Conservation (phyloP, 768 basidiomycete species). For the Amanita muscaria region DNA sequence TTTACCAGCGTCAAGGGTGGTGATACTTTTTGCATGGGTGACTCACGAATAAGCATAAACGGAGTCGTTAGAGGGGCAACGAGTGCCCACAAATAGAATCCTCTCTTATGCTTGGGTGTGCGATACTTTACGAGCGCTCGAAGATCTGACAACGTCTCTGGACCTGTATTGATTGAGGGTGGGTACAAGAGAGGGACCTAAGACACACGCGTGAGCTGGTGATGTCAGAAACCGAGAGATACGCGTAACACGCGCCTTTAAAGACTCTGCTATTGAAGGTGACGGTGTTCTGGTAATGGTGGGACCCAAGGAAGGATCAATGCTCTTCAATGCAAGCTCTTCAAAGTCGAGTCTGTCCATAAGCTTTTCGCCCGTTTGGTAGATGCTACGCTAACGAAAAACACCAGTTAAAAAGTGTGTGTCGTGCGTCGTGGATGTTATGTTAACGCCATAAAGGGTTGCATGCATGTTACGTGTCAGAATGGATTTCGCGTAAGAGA, state of each 20-base stretch:
- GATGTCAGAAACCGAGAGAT: background rate
- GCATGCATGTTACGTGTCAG: background rate
- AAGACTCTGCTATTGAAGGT: constrained; percentile 2
- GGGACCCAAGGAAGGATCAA: constrained; percentile 67
- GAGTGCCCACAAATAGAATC: constrained; percentile 58
- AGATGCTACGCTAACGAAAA: constrained; percentile 38
- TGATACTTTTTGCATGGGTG: background rate
- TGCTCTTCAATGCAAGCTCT: constrained; percentile 63
- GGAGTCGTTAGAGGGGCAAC: constrained; percentile 69
- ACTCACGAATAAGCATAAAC: constrained; percentile 68
- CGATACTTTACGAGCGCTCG: constrained; percentile 41
- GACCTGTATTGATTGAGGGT: constrained; percentile 28
- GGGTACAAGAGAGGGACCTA: constrained; percentile 67
- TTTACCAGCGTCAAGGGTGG: background rate
- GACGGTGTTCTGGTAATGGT: constrained; percentile 20
- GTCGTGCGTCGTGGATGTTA: background rate
- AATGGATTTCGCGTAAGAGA: too few species aligned
- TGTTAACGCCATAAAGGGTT: background rate
- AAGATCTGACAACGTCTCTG: constrained; percentile 37
- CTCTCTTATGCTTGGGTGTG: constrained; percentile 54
- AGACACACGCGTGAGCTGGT: background rate
- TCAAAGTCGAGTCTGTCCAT: constrained; percentile 73
- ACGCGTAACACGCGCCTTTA: constrained; percentile 2
- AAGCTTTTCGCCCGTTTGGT: constrained; percentile 56
- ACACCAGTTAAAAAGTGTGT: background rate